Conservation (phyloP, 164 flowering plant genomes). For the Warburgia ugandensis region DNA sequence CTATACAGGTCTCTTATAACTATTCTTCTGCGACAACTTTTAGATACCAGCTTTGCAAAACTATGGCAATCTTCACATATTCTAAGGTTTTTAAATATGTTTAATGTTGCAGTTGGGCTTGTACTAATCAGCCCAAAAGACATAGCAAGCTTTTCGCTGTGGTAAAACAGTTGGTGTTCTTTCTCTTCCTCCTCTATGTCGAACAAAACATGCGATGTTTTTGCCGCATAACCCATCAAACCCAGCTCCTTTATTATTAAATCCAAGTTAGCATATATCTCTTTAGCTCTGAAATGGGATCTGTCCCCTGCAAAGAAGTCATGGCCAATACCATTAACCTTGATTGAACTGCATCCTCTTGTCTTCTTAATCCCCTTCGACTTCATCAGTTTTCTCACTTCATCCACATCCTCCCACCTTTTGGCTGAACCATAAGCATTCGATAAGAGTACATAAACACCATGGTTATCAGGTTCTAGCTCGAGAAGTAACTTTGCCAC, state of each 20-base stretch:
- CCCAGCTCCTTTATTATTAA: conserved; percentile 22
- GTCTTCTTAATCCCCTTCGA: conserved; percentile 6
- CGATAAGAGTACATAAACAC: conserved; percentile 2
- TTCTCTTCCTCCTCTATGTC: conserved; percentile 41
- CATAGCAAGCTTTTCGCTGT: conserved; percentile 47
- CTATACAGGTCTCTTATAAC: conserved; percentile 38
- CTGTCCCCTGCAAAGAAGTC: conserved; percentile 40
- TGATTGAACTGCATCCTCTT: conserved; percentile 21
- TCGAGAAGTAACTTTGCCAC: conserved; percentile 2
- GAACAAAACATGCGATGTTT: conserved; percentile 21
- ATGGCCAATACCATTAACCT: conserved; percentile 24
- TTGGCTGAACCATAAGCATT: conserved; percentile 1
- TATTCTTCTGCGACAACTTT: conserved; percentile 30
- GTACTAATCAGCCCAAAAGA: conserved; percentile 40
- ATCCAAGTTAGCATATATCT: conserved; percentile 21
- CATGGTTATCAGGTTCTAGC: conserved; percentile 5
- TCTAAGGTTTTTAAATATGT: conserved; percentile 37
- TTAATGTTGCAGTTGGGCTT: conserved; percentile 26
- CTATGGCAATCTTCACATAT: conserved; percentile 40
- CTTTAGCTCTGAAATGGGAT: conserved; percentile 14
- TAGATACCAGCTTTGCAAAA: conserved; percentile 32
- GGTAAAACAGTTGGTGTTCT: conserved; percentile 31
- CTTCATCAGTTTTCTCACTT: conserved; percentile 8
- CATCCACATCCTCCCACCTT: conserved; percentile 8
- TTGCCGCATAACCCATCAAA: conserved; percentile 26